Percentiles rank a stretch among this genome's conserved stretches.
Conservation (phyloP, 345 rosid genomes). For the Eucalyptus cladocalyx region DNA sequence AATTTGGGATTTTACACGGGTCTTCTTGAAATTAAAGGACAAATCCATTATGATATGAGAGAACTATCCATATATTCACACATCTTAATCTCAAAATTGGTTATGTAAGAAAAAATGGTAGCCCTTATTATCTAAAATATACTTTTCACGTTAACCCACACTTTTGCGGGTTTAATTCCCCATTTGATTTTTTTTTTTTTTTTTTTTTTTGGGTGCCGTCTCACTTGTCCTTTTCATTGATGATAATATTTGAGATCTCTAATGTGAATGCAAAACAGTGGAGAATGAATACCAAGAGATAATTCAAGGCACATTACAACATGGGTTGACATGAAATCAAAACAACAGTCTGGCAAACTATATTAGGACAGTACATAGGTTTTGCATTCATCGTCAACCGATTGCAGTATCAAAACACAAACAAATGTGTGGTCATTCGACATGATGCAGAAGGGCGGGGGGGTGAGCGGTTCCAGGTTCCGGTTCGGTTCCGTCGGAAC, state of each 20-base stretch:
- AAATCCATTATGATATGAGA: neutral
- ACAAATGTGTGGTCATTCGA: neutral
- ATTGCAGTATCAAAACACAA: neutral
- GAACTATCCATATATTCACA: neutral
- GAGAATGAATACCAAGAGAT: neutral
- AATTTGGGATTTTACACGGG: rapidly evolving
- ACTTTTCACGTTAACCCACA: neutral
- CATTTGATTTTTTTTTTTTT: neutral
- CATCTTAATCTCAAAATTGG: neutral
- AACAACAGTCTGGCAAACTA: neutral
- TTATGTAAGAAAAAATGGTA: neutral
- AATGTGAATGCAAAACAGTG: neutral
- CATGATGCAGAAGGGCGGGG: neutral
- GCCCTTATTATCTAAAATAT: neutral
- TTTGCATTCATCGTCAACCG: neutral
- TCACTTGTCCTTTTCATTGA: neutral
- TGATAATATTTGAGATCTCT: neutral
- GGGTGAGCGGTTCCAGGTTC: too few species aligned
- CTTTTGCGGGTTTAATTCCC: neutral
- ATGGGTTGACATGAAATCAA: neutral
- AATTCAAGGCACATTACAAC: neutral
- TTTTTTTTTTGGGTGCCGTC: neutral
- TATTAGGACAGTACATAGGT: neutral
- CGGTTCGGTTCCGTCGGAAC: too few species aligned
- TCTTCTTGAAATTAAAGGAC: neutral